phyloP scores from a whole-genome alignment of 305 asterid genomes.

The Fraxinus floribunda region DNA sequence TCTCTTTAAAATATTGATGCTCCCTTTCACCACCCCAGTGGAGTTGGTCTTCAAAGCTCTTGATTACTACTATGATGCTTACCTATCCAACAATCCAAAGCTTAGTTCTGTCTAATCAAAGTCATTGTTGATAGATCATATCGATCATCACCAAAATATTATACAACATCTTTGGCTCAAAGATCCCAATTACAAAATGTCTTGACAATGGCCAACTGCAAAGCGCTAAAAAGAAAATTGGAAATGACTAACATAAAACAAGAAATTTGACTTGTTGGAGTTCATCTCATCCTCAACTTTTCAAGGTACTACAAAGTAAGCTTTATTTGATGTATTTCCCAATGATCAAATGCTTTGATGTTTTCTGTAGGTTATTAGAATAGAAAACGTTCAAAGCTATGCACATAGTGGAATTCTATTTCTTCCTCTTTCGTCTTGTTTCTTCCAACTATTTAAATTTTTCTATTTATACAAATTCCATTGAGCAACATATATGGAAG shows the following conservation, averaged over 20 bases:
- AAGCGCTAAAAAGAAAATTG: neutral
- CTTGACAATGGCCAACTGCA: neutral
- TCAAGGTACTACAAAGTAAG: no score
- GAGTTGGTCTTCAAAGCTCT: neutral
- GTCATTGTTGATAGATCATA: neutral
- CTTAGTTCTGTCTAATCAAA: neutral
- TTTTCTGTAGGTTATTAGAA: no score
- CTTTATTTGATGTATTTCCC: no score
- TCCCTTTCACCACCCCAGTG: neutral
- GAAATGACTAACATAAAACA: neutral
- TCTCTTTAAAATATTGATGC: neutral
- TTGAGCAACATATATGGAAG: no score
- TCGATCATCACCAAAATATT: neutral
- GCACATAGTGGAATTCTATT: no score
- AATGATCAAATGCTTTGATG: no score
- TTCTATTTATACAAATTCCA: no score
- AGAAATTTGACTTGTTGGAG: neutral
- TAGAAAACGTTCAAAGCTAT: no score
- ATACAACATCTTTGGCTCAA: neutral
- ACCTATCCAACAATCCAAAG: neutral
- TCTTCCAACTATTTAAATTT: no score
- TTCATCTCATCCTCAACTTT: no score
- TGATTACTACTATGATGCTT: neutral
- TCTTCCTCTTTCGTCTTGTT: no score
- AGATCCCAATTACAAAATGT: neutral